Evolutionary conservation across 2,329 filamentous ascomycete species (phyloP), one percentile per base, ranked within the genome.

Genomic region (Talaromyces atroroseus): DNA sequence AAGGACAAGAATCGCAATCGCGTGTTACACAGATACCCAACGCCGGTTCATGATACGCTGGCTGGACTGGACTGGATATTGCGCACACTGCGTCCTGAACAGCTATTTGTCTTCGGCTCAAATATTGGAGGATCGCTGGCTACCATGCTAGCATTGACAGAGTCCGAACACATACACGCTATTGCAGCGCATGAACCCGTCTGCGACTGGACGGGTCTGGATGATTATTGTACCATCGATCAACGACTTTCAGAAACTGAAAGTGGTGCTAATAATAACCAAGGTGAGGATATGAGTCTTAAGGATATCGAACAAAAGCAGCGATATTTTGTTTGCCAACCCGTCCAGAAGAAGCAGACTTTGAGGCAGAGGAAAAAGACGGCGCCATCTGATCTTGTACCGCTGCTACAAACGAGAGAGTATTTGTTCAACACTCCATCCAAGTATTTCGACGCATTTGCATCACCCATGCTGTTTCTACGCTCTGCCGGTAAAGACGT

Each of bases 401-500:
- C 68, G 1, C 64, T 74, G 2, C 67, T 74, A 0, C 52, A 69
- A 29, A 71, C 71, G 0, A 68, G 75, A 3, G 65, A 67, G 26
- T 51, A 48, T 7, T 64, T 74, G 20, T 77, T 77, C 58, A 44
- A 62, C 7, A 67, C 63, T 0, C 71, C 74, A 20, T 68, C 71
- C 26, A 66, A 66, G 11, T 76, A 71, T 59, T 77, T 76, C 47
- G 74, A 77, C 57, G 60, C 72, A 0, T 77, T 77, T 56, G 74
- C 75, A 0, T 75, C 72, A 3, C 75, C 75, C 0, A 62, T 72
- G 3, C 59, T 76, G 6, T 74, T 76, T 49, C 67, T 77, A 8
- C 70, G 75, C 21, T 71, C 74, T 0, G 60, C 74, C 0, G 74
- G 74, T 0, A 67, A 70, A 51, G 71, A 75, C 45, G 70, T 70